Base-by-base conservation (phyloP, 2,329 filamentous ascomycete species). In the Claviceps sp. region DNA sequence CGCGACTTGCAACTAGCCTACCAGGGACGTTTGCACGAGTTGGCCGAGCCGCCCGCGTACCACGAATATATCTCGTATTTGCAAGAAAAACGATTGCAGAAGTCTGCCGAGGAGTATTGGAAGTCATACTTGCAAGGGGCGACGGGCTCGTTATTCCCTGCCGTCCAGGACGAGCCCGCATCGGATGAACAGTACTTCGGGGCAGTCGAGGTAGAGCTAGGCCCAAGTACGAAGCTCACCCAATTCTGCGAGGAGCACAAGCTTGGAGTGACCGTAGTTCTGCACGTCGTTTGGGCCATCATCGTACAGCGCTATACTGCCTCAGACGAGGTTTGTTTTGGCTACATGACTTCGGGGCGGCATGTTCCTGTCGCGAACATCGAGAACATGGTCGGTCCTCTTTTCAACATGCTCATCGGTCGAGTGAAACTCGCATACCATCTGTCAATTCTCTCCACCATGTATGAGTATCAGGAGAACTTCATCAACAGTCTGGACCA, bases 331-430 rank as follows among this genome's bases (percentile, higher is more conserved):
- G 69, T 78, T 0, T 74, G 71, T 30, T 80, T 80, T 53, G 77
- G 77, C 1, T 75, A 78, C 52, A 68, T 78, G 0, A 61, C 75
- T 3, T 75, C 74, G 0, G 77, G 77, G 1, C 68, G 78, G 13
- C 76, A 80, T 54, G 67, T 72, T 4, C 69, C 73, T 1, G 64
- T 80, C 1, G 62, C 67, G 2, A 68, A 70, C 1, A 71, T 79
- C 13, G 66, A 73, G 2, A 65, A 72, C 3, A 70, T 75, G 2
- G 69, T 75, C 11, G 77, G 77, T 0, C 67, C 70, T 7, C 74
- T 78, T 45, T 74, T 80, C 54, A 78, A 77, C 52, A 77, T 79
- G 70, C 67, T 80, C 2, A 71, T 75, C 8, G 24, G 19, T 3
- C 39, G 47, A 11, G 30, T 49, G 40, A 4, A 45, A 46, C 56